Conservation (phyloP, 2,329 filamentous ascomycete genomes). For the Fusarium veterinarium region DNA sequence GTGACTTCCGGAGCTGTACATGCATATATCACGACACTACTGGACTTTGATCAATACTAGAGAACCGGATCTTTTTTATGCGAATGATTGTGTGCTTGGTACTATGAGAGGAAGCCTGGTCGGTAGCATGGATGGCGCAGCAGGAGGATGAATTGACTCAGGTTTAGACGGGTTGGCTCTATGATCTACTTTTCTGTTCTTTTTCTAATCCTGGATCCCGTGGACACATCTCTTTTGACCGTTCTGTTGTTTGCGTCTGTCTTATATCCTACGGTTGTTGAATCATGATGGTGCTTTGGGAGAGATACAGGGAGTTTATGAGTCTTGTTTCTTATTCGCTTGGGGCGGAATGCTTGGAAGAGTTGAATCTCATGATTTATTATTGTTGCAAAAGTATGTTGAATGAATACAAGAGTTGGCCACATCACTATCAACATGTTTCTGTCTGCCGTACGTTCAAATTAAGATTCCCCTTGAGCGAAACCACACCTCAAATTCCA, state of each 20-base stretch:
- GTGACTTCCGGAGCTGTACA: not conserved
- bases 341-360: not conserved
- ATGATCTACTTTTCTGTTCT: not conserved
- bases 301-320: conserved; percentile 20
- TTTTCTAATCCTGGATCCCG: conserved; percentile 9
- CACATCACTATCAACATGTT: not conserved
- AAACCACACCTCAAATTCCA: not conserved
- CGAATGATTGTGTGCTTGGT: not conserved
- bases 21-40: not conserved
- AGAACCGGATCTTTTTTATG: not conserved
- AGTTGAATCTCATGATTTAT: not conserved
- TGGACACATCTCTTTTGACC: conserved; percentile 1
- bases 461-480: not conserved
- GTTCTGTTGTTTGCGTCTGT: conserved; percentile 4
- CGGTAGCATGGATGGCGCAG: not conserved
- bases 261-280: not conserved
- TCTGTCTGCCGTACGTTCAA: not conserved
- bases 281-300: not conserved
- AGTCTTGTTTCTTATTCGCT: not conserved
- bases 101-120: not conserved
- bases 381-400: conserved; percentile 29
- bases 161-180: not conserved
- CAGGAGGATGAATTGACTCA: not conserved
- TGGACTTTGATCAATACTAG: conserved; percentile 3
- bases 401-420: conserved; percentile 25